phyloP scores from a whole-genome alignment of 176 grass and related monocot species.

The Bonia amplexicaulis region DNA sequence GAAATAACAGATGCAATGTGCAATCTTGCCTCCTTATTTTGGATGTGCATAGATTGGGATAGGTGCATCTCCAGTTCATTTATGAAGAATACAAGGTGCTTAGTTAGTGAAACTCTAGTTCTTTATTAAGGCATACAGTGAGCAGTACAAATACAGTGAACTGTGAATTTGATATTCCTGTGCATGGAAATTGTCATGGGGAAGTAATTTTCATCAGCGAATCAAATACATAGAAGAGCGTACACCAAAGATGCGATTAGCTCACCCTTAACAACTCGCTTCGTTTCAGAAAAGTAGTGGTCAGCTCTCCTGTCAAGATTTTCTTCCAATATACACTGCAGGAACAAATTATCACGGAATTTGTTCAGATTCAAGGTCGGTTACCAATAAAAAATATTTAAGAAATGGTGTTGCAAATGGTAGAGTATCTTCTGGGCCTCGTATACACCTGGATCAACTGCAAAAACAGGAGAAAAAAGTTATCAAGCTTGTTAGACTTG shows the following conservation, averaged over 20 bases:
- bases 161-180: not conserved
- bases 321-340: constrained; percentile 53
- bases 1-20: not conserved
- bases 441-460: constrained; percentile 62
- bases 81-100: not conserved
- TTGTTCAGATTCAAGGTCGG: not conserved
- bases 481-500: constrained; percentile 13
- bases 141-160: not conserved
- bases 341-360: not conserved
- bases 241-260: not conserved
- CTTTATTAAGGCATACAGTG: not conserved
- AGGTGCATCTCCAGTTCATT: not conserved
- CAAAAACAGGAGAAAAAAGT: not conserved
- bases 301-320: constrained; percentile 77
- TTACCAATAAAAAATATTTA: not conserved
- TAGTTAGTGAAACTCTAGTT: not conserved
- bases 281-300: constrained; percentile 90
- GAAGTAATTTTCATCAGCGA: not conserved
- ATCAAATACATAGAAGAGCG: not conserved
- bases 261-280: constrained; percentile 73
- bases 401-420: not conserved
- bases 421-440: constrained; percentile 57
- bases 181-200: not conserved
- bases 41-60: not conserved
- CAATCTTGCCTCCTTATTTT: not conserved